phyloP scores from a whole-genome alignment of 768 basidiomycete genomes.

The Mycena leptocephala region DNA sequence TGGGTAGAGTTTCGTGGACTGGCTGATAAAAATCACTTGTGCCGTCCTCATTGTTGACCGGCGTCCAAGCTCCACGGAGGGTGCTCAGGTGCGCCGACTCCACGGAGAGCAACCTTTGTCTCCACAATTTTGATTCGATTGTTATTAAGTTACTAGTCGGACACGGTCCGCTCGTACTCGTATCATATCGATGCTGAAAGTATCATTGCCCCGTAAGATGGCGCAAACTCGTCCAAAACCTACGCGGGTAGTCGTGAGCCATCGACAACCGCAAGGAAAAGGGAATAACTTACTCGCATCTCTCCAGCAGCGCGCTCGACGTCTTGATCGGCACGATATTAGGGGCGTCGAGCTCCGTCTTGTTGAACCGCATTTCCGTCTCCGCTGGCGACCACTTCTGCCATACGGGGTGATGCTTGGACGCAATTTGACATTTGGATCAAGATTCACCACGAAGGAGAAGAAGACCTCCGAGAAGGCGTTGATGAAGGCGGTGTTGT shows the following conservation, averaged over 20 bases:
- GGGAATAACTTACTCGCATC: constrained; percentile 39
- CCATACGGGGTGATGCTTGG: constrained; percentile 34
- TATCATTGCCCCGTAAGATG: background rate
- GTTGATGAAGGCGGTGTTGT: constrained; percentile 41
- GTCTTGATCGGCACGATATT: constrained; percentile 25
- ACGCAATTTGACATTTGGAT: constrained; percentile 41
- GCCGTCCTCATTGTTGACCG: no score
- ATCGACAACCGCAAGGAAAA: background rate
- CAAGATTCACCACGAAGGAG: constrained; percentile 34
- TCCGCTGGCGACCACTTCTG: background rate
- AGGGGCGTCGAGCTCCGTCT: constrained; percentile 8
- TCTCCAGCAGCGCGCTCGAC: constrained; percentile 29
- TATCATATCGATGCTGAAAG: no score
- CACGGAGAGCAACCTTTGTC: no score
- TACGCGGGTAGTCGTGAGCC: background rate
- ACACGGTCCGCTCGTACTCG: no score
- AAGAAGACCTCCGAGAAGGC: constrained; percentile 46
- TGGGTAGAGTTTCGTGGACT: no score
- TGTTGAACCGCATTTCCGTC: constrained; percentile 49
- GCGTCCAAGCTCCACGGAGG: no score
- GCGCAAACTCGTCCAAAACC: background rate
- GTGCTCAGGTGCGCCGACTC: no score
- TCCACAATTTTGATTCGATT: no score
- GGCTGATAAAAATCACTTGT: no score
- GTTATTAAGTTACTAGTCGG: no score